Percentiles rank a stretch among this genome's conserved stretches.
Evolutionary conservation across 1,284 basidiomycete species (phyloP).

Genomic region (Xerocomus cyaneibrunnescens): DNA sequence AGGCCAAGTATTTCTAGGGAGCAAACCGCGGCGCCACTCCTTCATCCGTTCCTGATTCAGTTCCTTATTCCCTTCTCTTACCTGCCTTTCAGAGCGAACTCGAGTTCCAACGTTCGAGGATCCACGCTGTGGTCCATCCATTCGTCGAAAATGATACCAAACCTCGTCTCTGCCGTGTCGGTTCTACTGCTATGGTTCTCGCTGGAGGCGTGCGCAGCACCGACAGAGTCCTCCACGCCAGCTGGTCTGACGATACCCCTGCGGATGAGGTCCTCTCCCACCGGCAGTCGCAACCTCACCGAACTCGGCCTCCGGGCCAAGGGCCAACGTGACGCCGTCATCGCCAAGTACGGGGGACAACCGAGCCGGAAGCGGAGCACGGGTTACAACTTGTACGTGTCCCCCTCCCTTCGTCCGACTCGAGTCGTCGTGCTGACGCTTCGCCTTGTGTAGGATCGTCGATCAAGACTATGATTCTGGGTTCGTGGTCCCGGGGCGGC

Average conservation of each 20-base stretch:
- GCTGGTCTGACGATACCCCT: conserved; percentile 26
- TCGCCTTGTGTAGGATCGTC: conserved; percentile 16
- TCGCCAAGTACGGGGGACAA: conserved; percentile 23
- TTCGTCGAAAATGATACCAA: conserved; percentile 13
- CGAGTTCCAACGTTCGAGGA: too few species aligned
- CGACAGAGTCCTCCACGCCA: conserved; percentile 7
- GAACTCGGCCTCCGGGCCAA: conserved; percentile 25
- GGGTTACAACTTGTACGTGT: conserved; percentile 31
- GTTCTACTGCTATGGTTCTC: conserved; percentile 18
- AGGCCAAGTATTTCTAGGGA: conserved; percentile 13
- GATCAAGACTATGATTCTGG: conserved; percentile 30
- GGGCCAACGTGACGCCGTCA: conserved; percentile 22
- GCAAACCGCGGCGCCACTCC: not conserved
- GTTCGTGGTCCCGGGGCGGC: conserved; percentile 16
- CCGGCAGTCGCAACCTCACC: not conserved
- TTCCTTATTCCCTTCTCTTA: too few species aligned
- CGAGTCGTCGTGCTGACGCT: conserved; percentile 5
- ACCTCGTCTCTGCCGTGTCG: conserved; percentile 8
- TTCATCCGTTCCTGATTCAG: not conserved
- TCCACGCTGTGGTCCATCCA: not conserved
- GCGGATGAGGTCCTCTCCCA: conserved; percentile 12
- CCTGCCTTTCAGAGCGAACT: too few species aligned
- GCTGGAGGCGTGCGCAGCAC: conserved; percentile 12
- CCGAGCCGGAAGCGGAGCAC: conserved; percentile 24
- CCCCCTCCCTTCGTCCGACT: not conserved